Percentiles rank a stretch among this genome's conserved stretches.
Conservation (phyloP, 2,329 filamentous ascomycete species). For the Cladosporium colombiae region DNA sequence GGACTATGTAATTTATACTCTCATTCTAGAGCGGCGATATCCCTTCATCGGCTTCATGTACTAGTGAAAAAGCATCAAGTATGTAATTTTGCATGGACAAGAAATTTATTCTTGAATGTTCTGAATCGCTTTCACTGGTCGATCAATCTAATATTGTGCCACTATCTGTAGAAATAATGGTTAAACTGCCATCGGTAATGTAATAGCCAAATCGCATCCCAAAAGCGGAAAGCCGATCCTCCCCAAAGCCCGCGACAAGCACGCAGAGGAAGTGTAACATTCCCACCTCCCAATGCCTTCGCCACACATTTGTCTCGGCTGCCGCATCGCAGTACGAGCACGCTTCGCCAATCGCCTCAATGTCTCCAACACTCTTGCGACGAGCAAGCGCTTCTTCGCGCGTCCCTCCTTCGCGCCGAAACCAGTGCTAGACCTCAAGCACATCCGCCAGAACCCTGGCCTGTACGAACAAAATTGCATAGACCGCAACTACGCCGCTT, state of each 20-base stretch:
- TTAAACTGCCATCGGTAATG: not conserved
- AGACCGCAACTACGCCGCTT: slow-evolving; percentile 75
- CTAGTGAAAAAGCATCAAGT: not conserved
- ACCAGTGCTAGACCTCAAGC: slow-evolving; percentile 77
- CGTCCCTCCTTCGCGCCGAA: slow-evolving; percentile 75
- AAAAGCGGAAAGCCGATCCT: slow-evolving; percentile 4
- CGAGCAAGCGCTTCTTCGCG: slow-evolving; percentile 37
- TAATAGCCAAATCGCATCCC: not conserved
- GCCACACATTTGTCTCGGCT: slow-evolving; percentile 7
- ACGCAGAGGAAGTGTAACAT: not conserved
- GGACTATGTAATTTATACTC: not conserved
- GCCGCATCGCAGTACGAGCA: slow-evolving; percentile 12
- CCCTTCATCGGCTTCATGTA: not conserved
- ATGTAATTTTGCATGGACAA: not conserved
- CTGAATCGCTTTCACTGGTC: not conserved
- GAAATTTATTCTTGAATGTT: not conserved
- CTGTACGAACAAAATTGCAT: slow-evolving; percentile 81
- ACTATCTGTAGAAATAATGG: not conserved
- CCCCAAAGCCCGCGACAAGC: not conserved
- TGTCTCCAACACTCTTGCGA: slow-evolving; percentile 12
- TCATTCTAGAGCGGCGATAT: not conserved
- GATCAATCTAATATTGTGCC: not conserved
- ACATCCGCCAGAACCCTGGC: slow-evolving; percentile 82
- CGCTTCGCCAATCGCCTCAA: not conserved
- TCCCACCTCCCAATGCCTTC: slow-evolving; percentile 15